Evolutionary conservation across 2,329 filamentous ascomycete species (phyloP), one percentile per base, ranked within the genome.

Genomic region (Aspergillus ochraceoroseus): DNA sequence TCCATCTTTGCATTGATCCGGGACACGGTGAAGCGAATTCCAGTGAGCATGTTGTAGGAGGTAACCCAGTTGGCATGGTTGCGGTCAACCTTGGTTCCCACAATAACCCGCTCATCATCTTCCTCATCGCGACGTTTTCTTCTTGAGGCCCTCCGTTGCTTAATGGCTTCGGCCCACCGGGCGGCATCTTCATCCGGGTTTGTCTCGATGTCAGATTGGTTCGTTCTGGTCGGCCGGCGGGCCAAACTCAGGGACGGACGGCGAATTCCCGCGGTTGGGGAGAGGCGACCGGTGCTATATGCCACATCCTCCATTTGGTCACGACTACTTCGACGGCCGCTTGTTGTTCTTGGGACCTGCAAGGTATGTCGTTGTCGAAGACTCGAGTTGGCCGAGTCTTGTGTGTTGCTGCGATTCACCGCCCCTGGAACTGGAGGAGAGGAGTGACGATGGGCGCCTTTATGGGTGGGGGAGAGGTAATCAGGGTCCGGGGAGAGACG

Each of bases 31-130:
- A 96, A 95, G 41, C 92, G 88, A 62, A 98, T 98, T 49, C 92
- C 92, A 26, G 92, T 98, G 70, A 98, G 77, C 92, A 98, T 98
- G 67, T 98, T 98, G 72, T 98, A 98, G 44, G 92, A 92, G 2
- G 88, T 95, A 30, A 94, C 88, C 82, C 86, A 98, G 65, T 96
- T 96, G 53, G 87, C 85, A 64, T 98, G 92, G 57, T 87, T 85
- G 70, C 96, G 89, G 62, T 98, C 92, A 37, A 98, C 92, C 70
- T 95, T 96, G 43, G 87, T 98, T 44, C 92, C 92, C 12, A 98
- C 89, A 20, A 96, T 77, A 7, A 98, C 90, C 18, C 77, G 68
- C 47, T 89, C 80, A 56, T 96, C 90, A 46, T 96, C 92, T 51
- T 95, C 88, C 54, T 95, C 83, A 48, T 95, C 89, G 58, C 82